phyloP scores from a whole-genome alignment of 1,139 yeast genomes.

The Sugiyamaella pinicola region DNA sequence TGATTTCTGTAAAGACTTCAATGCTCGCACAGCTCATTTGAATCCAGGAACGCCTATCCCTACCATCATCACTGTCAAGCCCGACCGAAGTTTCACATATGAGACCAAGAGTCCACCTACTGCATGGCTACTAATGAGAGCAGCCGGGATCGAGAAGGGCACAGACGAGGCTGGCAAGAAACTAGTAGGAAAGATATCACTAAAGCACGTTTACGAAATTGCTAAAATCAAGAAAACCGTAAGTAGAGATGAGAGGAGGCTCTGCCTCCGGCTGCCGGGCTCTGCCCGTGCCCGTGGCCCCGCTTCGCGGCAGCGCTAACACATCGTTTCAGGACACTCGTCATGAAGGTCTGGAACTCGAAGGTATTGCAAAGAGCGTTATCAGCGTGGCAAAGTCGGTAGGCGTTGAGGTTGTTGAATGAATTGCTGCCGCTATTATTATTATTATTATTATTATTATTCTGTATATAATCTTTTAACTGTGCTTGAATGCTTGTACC shows the following conservation, averaged over 20 bases:
- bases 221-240: conserved; percentile 85
- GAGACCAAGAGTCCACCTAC: conserved; percentile 93
- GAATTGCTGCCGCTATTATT: conserved; percentile 25
- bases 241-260: conserved; percentile 22
- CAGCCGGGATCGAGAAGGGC: conserved; percentile 83
- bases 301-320: conserved; percentile 3
- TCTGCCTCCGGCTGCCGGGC: neutral
- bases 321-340: conserved; percentile 55
- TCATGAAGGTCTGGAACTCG: conserved; percentile 69
- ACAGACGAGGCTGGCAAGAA: conserved; percentile 50
- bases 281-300: no score
- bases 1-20: conserved; percentile 97
- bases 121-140: conserved; percentile 78
- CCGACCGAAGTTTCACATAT: conserved; percentile 88
- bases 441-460: neutral
- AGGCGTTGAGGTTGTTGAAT: conserved; percentile 82
- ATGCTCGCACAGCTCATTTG: conserved; percentile 89
- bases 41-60: conserved; percentile 90
- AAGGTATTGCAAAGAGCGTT: conserved; percentile 78
- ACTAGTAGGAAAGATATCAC: conserved; percentile 69
- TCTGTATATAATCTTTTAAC: neutral
- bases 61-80: conserved; percentile 76
- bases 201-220: conserved; percentile 91
- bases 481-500: no score
- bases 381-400: conserved; percentile 85